Conservation (phyloP, 2,329 filamentous ascomycete genomes). For the Neonectria sp. region DNA sequence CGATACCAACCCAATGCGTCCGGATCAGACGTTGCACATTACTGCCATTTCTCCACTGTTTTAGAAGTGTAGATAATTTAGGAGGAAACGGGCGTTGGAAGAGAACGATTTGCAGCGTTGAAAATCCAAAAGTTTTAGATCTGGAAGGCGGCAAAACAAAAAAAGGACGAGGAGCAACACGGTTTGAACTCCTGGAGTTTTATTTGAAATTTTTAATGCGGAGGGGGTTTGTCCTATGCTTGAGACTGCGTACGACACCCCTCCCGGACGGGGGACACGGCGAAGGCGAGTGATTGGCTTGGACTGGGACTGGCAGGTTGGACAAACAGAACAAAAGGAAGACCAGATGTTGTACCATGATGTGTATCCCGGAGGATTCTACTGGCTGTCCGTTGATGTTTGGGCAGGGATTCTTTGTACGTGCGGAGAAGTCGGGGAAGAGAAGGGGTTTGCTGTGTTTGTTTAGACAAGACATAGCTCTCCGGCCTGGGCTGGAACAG, state of each 20-base stretch:
- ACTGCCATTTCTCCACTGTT: constrained; percentile 29
- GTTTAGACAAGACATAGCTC: constrained; percentile 37
- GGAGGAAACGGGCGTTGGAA: constrained; percentile 41
- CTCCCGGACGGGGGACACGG: constrained; percentile 29
- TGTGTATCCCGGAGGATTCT: constrained; percentile 33
- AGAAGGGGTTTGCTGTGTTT: constrained; percentile 34
- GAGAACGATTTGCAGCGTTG: constrained; percentile 36
- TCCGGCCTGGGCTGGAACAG: constrained; percentile 36
- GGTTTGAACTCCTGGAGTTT: constrained; percentile 41
- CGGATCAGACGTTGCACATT: constrained; percentile 34
- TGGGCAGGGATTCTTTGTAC: constrained; percentile 14
- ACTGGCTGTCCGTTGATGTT: constrained; percentile 14
- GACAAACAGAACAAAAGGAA: constrained; percentile 36
- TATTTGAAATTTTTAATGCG: constrained; percentile 29
- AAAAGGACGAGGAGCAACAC: constrained; percentile 33
- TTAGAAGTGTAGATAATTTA: constrained; percentile 45
- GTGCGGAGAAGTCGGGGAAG: constrained; percentile 39
- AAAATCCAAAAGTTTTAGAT: constrained; percentile 47
- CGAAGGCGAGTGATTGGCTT: constrained; percentile 35
- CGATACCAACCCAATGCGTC: constrained; percentile 22
- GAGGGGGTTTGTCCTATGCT: constrained; percentile 27
- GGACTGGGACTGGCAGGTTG: constrained; percentile 33
- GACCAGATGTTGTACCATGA: constrained; percentile 41
- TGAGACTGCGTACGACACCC: constrained; percentile 26
- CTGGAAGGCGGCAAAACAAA: constrained; percentile 35